These are phyloP conservation scores for Xylaria sp. DNA, from an alignment of 2,329 filamentous ascomycete species.

Conservation along the genomic window DNA sequence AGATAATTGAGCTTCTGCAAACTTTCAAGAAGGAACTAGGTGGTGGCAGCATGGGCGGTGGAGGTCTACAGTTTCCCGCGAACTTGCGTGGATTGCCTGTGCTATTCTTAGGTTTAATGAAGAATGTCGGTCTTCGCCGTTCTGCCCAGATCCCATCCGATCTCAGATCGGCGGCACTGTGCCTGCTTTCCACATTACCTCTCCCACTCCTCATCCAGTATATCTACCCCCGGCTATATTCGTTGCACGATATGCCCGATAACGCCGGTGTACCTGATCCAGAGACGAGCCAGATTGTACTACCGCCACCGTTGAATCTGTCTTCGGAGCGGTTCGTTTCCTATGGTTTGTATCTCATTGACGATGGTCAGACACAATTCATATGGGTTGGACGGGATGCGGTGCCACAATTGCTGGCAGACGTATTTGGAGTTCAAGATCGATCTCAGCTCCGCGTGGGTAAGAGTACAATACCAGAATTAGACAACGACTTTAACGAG, in stretches of 20 bases:
- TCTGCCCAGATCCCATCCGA: constrained; percentile 94
- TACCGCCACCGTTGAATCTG: constrained; percentile 86
- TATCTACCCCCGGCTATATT: constrained; percentile 87
- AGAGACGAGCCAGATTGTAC: constrained; percentile 85
- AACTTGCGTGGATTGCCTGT: constrained; percentile 90
- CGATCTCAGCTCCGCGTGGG: constrained; percentile 87
- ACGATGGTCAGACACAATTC: constrained; percentile 98
- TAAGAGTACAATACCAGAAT: constrained; percentile 84
- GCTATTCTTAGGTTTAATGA: constrained; percentile 92
- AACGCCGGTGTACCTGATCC: constrained; percentile 86
- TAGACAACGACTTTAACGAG: constrained; percentile 98
- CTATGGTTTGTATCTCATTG: constrained; percentile 94
- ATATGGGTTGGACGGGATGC: constrained; percentile 95
- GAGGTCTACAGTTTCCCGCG: constrained; percentile 91
- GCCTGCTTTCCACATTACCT: constrained; percentile 91
- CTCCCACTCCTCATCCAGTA: constrained; percentile 91
- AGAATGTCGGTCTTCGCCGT: constrained; percentile 93
- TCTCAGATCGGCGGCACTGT: constrained; percentile 90
- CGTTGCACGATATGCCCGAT: constrained; percentile 95
- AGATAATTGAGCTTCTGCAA: constrained; percentile 89
- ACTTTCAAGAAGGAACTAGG: constrained; percentile 98
- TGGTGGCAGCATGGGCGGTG: constrained; percentile 90
- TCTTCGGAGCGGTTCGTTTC: constrained; percentile 87
- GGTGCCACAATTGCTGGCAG: constrained; percentile 84
- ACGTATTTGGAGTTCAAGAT: constrained; percentile 91